phyloP scores from a whole-genome alignment of 306 rosid species.

The Sesbania bispinosa region DNA sequence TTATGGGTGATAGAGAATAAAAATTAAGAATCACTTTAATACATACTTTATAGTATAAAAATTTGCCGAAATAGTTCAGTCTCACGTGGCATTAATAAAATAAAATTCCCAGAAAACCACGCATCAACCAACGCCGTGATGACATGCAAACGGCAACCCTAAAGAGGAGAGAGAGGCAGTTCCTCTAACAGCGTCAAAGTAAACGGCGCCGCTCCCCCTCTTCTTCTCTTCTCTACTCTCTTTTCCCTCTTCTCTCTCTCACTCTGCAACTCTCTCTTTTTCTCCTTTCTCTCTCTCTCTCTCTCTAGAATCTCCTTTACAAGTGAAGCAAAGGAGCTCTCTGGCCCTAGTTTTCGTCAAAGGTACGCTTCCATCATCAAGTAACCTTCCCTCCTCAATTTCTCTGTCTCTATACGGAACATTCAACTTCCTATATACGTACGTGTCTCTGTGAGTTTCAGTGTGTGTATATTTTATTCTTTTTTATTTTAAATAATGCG shows the following conservation, averaged over 20 bases:
- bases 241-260: neutral
- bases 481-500: neutral
- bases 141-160: constrained; percentile 7
- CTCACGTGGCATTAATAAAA: constrained; percentile 3
- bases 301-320: constrained; percentile 24
- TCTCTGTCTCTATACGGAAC: constrained; percentile 10
- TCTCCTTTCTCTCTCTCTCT: neutral
- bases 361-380: constrained; percentile 24
- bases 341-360: neutral
- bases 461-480: neutral
- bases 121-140: constrained; percentile 13
- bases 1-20: no score
- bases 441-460: neutral
- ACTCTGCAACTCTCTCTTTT: neutral
- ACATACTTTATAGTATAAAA: no score
- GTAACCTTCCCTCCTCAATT: neutral
- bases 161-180: neutral
- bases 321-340: constrained; percentile 13
- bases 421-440: neutral
- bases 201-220: constrained; percentile 32
- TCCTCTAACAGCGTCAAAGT: constrained; percentile 16
- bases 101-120: constrained; percentile 6
- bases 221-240: neutral
- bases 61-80: neutral
- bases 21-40: neutral